Conservation (phyloP, 2,329 filamentous ascomycete genomes). For the Bimuria novae-zelandiae region DNA sequence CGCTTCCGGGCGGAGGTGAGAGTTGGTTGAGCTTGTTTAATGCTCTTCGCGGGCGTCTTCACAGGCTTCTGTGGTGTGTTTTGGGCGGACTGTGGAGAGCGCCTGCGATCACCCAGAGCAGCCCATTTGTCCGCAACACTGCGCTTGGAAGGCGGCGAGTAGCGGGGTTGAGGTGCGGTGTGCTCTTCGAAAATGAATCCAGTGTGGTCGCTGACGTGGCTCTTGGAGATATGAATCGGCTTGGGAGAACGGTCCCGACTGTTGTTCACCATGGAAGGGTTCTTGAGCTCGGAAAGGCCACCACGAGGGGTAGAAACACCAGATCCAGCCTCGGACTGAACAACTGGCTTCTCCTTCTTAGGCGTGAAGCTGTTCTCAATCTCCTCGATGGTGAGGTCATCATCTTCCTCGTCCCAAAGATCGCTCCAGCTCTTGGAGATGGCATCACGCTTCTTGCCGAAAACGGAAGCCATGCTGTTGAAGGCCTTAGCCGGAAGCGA, state of each 20-base stretch:
- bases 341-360: constrained; percentile 44
- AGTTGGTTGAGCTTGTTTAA: constrained; percentile 34
- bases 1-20: constrained; percentile 45
- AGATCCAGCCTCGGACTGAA: constrained; percentile 46
- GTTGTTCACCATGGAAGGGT: constrained; percentile 58
- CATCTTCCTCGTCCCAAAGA: constrained; percentile 96
- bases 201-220: constrained; percentile 69
- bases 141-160: constrained; percentile 71
- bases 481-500: constrained; percentile 71
- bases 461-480: constrained; percentile 75
- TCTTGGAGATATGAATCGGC: constrained; percentile 53
- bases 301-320: constrained; percentile 56
- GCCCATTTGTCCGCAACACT: constrained; percentile 82
- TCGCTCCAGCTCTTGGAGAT: constrained; percentile 99
- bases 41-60: constrained; percentile 41
- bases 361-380: constrained; percentile 63
- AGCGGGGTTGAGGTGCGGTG: constrained; percentile 50
- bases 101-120: constrained; percentile 80
- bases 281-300: constrained; percentile 60
- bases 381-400: constrained; percentile 64
- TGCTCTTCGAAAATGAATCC: constrained; percentile 76
- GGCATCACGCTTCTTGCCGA: constrained; percentile 74
- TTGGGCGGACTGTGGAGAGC: constrained; percentile 61
- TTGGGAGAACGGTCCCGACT: constrained; percentile 46
- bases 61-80: constrained; percentile 49